Base-by-base conservation (phyloP, 805 yeast genomes). In the Wickerhamomyces sydowiorum region DNA sequence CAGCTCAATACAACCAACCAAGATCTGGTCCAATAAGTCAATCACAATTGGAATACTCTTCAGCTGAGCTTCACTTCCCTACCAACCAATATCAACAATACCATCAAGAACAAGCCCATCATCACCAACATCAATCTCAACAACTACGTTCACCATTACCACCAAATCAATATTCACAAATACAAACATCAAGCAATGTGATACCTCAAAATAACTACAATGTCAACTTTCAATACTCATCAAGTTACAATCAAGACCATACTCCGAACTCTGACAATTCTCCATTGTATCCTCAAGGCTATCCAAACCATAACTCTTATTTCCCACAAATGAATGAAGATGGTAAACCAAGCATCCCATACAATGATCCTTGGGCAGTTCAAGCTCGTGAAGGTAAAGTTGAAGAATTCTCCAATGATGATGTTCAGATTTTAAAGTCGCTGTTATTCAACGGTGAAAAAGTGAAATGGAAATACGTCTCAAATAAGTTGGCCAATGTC, bases 391-490 rank as follows among this genome's bases (percentile, higher is more conserved):
- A n/a, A 13, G 23, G 21, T 32, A 32, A 20, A 20, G 14, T 20
- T 32, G 57, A 54, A 38, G 27, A 27, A 17, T 55, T 55, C 42
- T 55, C 66, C 1, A 52, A 58, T 7, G 73, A 70, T 27, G 82
- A 76, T 45, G 53, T 69, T 12, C 70, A 65, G 36, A 67, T 73
- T 18, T 64, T 78, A 43, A 63, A 66, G 43, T 72, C 70, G 36
- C 55, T 78, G 36, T 62, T 78, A 40, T 68, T 66, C 19, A 62
- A 69, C 4, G 82, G 78, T 4, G 84, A 78, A 48, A 67, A 74
- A 43, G 72, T 73, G 49, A 78, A 78, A 52, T 78, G 84, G 84
- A 73, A 73, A 53, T 77, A 67, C 51, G 69, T 78, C 49, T 73
- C 83, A 1, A 49, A 53, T 7, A 49, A 56, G 54, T 40, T 75